Evolutionary conservation across 1,284 basidiomycete genomes (phyloP), one percentile per base, ranked within the genome.

Genomic region (Cystobasidiaceae sp.): DNA sequence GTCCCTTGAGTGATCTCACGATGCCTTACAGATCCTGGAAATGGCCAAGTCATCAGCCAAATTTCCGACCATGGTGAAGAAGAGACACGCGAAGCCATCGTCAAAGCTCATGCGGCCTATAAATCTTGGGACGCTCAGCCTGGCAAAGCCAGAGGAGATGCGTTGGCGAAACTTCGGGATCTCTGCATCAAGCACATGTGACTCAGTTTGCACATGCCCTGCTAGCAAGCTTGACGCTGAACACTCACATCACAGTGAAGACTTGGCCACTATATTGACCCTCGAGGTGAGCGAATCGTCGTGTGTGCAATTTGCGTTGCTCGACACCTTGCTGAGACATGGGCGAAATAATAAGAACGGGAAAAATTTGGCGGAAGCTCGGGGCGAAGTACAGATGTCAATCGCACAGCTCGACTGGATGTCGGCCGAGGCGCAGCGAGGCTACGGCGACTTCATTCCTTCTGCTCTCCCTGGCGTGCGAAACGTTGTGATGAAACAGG

Each of bases 401-500:
- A 67, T 68, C 55, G n/a, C 27, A 54, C 56, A 60, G 28, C 52
- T 67, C 21, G 61, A 68, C 28, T 69, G 58, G 61, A 78, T 77
- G 87, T 90, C 91, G 32, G 92, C 85, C 73, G 93, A 96, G 75
- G 90, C 90, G n/a, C 82, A 93, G 33, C 83, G 93, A 39, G 86
- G 84, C 46, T 74, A 74, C 37, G 72, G 73, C 48, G 90, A 94
- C 78, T 85, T 88, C 11, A 86, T 97, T 30, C 93, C 94, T 3
- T 87, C 87, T 5, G 79, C 89, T 0, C 77, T 88, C 32, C 81
- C 86, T 0, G 84, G 83, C 50, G 78, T 87, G 9, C 85, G 93
- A 54, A 96, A 96, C 75, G 78, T 97, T n/a, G 87, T 90, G 19
- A 86, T 97, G 72, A 93, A 93, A 78, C 93, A 98, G 45, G 71